Evolutionary conservation across 148 eudicot genomes (phyloP).

Genomic region (Amaranthus cruentus): DNA sequence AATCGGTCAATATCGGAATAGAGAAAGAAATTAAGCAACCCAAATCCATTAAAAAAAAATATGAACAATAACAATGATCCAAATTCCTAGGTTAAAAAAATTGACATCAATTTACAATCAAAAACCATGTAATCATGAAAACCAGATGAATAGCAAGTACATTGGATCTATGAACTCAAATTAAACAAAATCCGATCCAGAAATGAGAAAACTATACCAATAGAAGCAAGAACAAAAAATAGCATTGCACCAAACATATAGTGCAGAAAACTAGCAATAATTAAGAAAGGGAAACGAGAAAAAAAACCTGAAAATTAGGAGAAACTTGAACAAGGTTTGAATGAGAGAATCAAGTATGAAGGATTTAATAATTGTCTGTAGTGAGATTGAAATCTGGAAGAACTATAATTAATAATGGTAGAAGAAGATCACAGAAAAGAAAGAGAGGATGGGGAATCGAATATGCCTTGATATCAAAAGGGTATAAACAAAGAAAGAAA

Average conservation of each 20-base stretch:
- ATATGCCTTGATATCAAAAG: slow-evolving; percentile 14
- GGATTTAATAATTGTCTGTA: too few species aligned
- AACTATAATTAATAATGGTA: slow-evolving; percentile 8
- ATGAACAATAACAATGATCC: not conserved
- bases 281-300: not conserved
- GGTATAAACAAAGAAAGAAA: slow-evolving; percentile 20
- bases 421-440: not conserved
- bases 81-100: not conserved
- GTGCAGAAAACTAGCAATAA: not conserved
- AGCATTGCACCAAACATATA: not conserved
- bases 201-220: not conserved
- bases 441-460: slow-evolving; percentile 16
- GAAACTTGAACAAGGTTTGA: not conserved
- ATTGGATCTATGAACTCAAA: slow-evolving; percentile 15
- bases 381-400: not conserved
- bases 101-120: not conserved
- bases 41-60: slow-evolving; percentile 1
- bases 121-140: not conserved
- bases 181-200: slow-evolving; percentile 6
- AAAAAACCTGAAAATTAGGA: slow-evolving; percentile 14
- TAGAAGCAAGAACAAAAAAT: not conserved
- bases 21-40: not conserved
- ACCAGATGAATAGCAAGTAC: not conserved
- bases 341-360: slow-evolving; percentile 2
- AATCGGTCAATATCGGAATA: not conserved